phyloP scores from a whole-genome alignment of 176 grass and related monocot genomes.

The Tillandsia fasciculata region DNA sequence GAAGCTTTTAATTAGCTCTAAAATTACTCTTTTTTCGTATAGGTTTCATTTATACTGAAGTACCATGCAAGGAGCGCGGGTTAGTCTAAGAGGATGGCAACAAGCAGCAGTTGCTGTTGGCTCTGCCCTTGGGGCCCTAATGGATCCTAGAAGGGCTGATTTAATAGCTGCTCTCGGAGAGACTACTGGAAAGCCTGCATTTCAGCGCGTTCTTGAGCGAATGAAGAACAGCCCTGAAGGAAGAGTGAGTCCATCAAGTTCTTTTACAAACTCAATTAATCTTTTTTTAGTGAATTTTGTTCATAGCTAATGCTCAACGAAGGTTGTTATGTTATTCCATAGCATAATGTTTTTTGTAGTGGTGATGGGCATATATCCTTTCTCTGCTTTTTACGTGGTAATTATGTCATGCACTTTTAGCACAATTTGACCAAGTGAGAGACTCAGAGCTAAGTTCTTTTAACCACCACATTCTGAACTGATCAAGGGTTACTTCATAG shows the following conservation, averaged over 20 bases:
- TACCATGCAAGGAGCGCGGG: conserved; percentile 48
- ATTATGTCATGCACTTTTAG: too few species aligned
- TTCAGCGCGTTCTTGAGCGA: conserved; percentile 54
- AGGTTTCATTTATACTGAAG: background rate
- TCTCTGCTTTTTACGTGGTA: too few species aligned
- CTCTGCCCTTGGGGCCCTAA: conserved; percentile 74
- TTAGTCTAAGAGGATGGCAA: conserved; percentile 82
- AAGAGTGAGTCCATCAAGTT: conserved; percentile 35
- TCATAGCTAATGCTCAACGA: background rate
- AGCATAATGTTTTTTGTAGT: too few species aligned
- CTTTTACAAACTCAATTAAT: background rate
- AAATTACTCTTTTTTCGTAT: background rate
- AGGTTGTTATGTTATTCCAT: too few species aligned
- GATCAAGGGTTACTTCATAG: too few species aligned
- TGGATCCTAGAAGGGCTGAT: conserved; percentile 88
- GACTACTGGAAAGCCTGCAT: conserved; percentile 78
- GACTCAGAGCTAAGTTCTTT: too few species aligned
- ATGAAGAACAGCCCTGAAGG: conserved; percentile 83
- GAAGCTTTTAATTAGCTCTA: background rate
- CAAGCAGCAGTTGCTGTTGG: conserved; percentile 80
- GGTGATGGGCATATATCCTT: too few species aligned
- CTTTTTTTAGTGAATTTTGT: background rate
- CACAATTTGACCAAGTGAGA: too few species aligned
- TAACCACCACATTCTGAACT: too few species aligned
- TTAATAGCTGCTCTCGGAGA: conserved; percentile 89